Base-by-base conservation (phyloP, 345 rosid species). In the Viola odorata region DNA sequence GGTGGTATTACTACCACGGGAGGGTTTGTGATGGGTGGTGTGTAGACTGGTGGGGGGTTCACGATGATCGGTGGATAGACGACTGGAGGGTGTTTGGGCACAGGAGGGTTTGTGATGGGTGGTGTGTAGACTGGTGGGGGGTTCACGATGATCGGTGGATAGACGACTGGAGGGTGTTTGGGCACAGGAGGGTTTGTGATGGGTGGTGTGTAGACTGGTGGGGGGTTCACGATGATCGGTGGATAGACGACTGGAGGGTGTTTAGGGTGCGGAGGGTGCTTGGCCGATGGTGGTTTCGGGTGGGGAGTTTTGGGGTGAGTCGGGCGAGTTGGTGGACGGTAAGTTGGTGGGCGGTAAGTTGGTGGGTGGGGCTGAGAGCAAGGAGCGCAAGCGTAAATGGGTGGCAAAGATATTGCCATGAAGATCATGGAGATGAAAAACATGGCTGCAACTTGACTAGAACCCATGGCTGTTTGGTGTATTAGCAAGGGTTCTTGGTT, bases 311-410 rank as follows among this genome's bases (percentile, higher is more conserved):
- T 70, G 3, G 77, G 79, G 38, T 53, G 59, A 12, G 55, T 63
- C 8, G 77, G 79, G 13, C 40, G 57, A 9, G 57, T 23, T 53
- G 77, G 79, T n/a, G n/a, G n/a, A n/a, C n/a, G n/a, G 37, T 58
- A 55, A 17, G 57, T 60, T 11, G 77, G 79, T 4, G 41, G 70
- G 37, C 37, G 16, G 37, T 49, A 36, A 0, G 79, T 45, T 9
- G 72, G 80, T 37, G 90, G 84, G 41, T 68, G 81, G 13, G 83
- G 81, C 41, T 50, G 74, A 40, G 60, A 65, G 56, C 95, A 85
- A 69, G 84, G 76, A 50, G 11, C 70, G 53, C 87, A 85, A 72
- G 95, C 87, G 60, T 81, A 70, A 37, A 71, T 73, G 10, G 86
- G 85, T 8, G 84, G 87, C 69, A 88, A 53, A 47, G 86, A 75